Evolutionary conservation across 768 basidiomycete genomes (phyloP), one percentile per base, ranked within the genome.

Genomic region (Hericium erinaceus): DNA sequence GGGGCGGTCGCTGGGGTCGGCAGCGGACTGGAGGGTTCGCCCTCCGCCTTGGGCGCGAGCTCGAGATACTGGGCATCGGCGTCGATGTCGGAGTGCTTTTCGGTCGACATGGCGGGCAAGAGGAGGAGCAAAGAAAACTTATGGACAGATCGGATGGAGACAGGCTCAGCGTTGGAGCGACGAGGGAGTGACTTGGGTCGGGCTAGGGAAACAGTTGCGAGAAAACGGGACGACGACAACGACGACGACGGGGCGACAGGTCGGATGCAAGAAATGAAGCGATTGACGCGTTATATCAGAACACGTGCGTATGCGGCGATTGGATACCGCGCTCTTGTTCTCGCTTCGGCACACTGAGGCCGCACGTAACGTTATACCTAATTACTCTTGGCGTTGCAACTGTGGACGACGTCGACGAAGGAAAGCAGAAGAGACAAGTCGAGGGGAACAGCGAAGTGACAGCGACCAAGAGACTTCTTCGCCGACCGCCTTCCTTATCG

Each of bases 1-100:
- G 77, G 62, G 20, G 79, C 69, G 0, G 80, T 75, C 48, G 75
- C 78, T 37, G 86, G 86, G 0, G 81, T 69, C n/a, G 86, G 85
- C n/a, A 86, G 74, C 0, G 76, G 58, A 9, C 40, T 60, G 60
- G 54, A 38, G 52, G 13, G 41, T 54, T 63, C 56, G 18, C 58
- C 60, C 54, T 70, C 66, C 9, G 67, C 22, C 4, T 63, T 60
- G 10, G 50, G 41, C 13, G 13, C 39, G 5, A 44, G 7, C 44
- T 61, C 57, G 53, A 61, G 44, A 11, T 55, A 57, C 13, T 63
- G 55, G 13, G 57, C 56, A 2, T 54, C n/a, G 1, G 38, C 40
- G 39, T 56, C 9, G 18, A 61, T 51, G 28, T 33, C 28, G 4
- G 28, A 33, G 49, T 57, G 49, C 6, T 58, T 61, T 40, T 63